Conservation (phyloP, 1,284 basidiomycete species). For the Taiwanofungus camphoratus region DNA sequence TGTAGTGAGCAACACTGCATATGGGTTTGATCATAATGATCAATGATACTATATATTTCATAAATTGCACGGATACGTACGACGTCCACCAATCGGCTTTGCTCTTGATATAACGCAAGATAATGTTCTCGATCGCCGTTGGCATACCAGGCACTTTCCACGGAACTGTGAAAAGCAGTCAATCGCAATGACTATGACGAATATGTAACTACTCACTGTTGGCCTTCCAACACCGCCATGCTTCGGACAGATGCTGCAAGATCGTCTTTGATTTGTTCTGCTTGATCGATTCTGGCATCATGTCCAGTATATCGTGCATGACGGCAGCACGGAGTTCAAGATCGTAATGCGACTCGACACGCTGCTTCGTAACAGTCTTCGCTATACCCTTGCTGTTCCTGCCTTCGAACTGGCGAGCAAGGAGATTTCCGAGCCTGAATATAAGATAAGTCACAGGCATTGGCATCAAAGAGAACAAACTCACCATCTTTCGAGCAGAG, state of each 20-base stretch:
- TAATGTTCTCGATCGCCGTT: constrained; percentile 98
- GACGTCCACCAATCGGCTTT: constrained; percentile 99
- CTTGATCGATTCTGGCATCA: constrained; percentile 99
- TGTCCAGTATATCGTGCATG: constrained; percentile 98
- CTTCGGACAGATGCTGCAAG: constrained; percentile 94
- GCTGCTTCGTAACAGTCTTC: constrained; percentile 98
- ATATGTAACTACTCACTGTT: constrained; percentile 59
- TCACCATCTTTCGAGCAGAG: constrained; percentile 90
- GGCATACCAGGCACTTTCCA: constrained; percentile 99
- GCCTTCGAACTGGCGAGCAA: constrained; percentile 97
- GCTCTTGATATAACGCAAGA: constrained; percentile 97
- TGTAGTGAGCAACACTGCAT: constrained; percentile 80
- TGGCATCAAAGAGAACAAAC: constrained; percentile 13
- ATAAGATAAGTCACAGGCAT: not conserved
- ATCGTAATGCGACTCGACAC: constrained; percentile 98
- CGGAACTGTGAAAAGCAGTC: constrained; percentile 45
- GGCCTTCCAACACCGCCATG: constrained; percentile 99
- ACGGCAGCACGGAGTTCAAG: constrained; percentile 96
- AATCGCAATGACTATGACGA: constrained; percentile 3
- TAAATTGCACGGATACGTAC: constrained; percentile 57
- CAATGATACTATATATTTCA: too few relatives aligned
- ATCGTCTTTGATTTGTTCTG: constrained; percentile 99
- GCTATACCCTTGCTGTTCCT: constrained; percentile 95
- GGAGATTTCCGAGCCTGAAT: constrained; percentile 86
- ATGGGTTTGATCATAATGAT: constrained; percentile 22